Conservation (phyloP, 2,329 filamentous ascomycete genomes). For the Epichloe sibirici region DNA sequence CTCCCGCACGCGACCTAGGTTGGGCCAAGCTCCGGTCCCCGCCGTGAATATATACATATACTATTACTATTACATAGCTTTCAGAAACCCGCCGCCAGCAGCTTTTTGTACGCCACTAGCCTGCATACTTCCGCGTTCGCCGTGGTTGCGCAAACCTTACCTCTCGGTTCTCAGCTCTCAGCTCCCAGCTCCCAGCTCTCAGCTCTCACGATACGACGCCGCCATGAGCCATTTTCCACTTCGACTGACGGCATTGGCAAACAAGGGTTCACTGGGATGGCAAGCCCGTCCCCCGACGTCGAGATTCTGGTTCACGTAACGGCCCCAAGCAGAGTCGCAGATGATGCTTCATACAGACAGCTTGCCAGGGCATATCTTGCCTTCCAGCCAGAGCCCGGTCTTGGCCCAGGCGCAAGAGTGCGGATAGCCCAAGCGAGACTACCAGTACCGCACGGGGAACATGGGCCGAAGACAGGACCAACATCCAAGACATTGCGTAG, state of each 20-base stretch:
- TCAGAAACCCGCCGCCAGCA: background rate
- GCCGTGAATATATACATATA: background rate
- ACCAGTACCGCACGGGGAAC: background rate
- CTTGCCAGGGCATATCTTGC: conserved; percentile 39
- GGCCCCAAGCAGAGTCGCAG: conserved; percentile 34
- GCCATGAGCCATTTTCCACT: conserved; percentile 1
- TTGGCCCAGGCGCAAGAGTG: background rate
- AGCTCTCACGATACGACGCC: background rate
- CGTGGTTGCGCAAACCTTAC: background rate
- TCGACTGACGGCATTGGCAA: background rate
- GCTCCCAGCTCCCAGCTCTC: background rate
- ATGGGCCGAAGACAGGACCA: background rate
- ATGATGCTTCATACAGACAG: conserved; percentile 37
- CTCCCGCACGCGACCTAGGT: background rate
- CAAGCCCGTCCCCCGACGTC: conserved; percentile 19
- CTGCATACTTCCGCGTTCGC: background rate
- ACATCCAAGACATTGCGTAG: background rate
- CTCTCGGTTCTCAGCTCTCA: background rate
- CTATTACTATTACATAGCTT: background rate
- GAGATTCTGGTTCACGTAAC: conserved; percentile 46
- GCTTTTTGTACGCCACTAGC: background rate
- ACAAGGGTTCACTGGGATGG: conserved; percentile 11
- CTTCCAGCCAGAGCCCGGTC: conserved; percentile 27
- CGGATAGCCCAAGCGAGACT: background rate
- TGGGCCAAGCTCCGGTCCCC: background rate